Conservation (phyloP, 306 rosid genomes). For the Cicer cuneatum region DNA sequence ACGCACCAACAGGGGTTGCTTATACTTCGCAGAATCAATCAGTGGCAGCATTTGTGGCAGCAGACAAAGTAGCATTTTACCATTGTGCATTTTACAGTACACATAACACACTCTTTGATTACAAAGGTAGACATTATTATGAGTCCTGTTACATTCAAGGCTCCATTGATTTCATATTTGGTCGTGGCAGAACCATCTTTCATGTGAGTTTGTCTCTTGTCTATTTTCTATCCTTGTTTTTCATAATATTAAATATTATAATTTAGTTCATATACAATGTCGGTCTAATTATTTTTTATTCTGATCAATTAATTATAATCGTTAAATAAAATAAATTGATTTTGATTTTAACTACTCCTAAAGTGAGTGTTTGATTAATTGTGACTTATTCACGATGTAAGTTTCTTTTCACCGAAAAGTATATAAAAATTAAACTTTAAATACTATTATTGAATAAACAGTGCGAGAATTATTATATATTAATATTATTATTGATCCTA, state of each 20-base stretch:
- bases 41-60: constrained; percentile 85
- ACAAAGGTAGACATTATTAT: constrained; percentile 88
- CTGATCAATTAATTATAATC: too few species aligned
- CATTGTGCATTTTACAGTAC: constrained; percentile 90
- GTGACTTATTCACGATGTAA: too few species aligned
- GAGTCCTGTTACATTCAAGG: constrained; percentile 79
- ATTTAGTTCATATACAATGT: too few species aligned
- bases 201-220: constrained; percentile 45
- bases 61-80: constrained; percentile 79
- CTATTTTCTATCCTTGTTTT: not conserved
- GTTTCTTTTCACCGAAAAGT: too few species aligned
- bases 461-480: not conserved
- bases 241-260: not conserved
- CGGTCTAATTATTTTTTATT: too few species aligned
- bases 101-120: constrained; percentile 89
- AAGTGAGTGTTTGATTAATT: too few species aligned
- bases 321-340: too few species aligned
- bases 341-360: too few species aligned
- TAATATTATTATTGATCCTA: not conserved
- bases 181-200: constrained; percentile 69
- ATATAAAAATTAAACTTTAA: too few species aligned
- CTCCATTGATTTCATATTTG: constrained; percentile 93
- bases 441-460: not conserved
- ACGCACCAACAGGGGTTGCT: constrained; percentile 95
- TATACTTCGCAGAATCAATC: constrained; percentile 96